Base-by-base conservation (phyloP, 2,329 filamentous ascomycete genomes). In the Fusarium sp. region DNA sequence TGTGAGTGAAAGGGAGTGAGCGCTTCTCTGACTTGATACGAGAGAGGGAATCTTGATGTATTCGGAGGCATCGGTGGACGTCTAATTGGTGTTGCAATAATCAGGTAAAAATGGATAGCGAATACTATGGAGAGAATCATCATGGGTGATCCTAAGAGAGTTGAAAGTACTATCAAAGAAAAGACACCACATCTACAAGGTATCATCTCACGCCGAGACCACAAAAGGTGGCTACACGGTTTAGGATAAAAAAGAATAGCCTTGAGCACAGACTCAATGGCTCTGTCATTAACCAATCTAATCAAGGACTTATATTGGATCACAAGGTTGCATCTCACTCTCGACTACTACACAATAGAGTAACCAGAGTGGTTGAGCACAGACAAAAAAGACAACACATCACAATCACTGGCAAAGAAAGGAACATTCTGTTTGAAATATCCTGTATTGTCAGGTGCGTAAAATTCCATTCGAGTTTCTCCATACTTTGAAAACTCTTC, bases 401-500 rank as follows among this genome's bases (percentile, higher is more conserved):
- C 27, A 72, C 35, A 66, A 60, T 54, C 60, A 27, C 50, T 37
- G 3, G 37, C 18, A 25, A 20, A 35, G 23, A n/a, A n/a, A n/a
- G 23, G 23, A 41, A 25, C 34, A 30, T 37, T 23, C 18, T 34
- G 61, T 56, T 34, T 48, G 41, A 62, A 56, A 62, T 74, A 65
- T 69, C n/a, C 48, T 66, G 52, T 30, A 30, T 59, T 57, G 39
- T 48, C 27, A 68, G 50, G 45, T 74, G 61, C 45, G 67, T 57
- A 54, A 60, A 60, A 57, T 59, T 41, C 67, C 63, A 39, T 57
- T 62, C 58, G 66, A 74, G 58, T 61, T 50, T 63, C 68, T 64
- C 52, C 71, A 34, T 62, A 73, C 60, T 59, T 59, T 59, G 57
- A 64, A 69, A 69, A 58, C 43, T 70, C 64, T 34, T 72, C 62